Percentiles rank a stretch among this genome's conserved stretches.
Evolutionary conservation across 257 asterid species (phyloP).

Genomic region (Ajuga chamaepitys): DNA sequence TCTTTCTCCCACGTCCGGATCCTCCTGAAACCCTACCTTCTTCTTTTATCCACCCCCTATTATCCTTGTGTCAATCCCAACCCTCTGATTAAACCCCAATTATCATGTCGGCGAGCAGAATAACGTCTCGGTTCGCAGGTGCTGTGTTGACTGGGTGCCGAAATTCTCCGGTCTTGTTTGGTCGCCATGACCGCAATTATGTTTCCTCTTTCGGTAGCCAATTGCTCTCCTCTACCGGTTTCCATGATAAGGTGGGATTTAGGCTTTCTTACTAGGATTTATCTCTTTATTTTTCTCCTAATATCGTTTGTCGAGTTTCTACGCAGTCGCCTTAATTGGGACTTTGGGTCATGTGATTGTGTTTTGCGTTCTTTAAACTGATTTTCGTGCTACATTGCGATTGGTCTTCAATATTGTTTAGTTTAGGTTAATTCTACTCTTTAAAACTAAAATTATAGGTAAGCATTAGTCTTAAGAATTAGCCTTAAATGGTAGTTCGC

Average conservation of each 20-base stretch:
- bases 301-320: not conserved
- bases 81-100: not conserved
- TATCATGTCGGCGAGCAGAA: constrained; percentile 40
- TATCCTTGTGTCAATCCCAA: too few species aligned
- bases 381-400: not conserved
- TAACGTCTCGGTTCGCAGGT: constrained; percentile 38
- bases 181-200: constrained; percentile 20
- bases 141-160: constrained; percentile 27
- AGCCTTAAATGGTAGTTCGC: too few species aligned
- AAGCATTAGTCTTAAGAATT: too few species aligned
- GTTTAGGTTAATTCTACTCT: not conserved
- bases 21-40: not conserved
- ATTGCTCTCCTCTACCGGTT: constrained; percentile 21
- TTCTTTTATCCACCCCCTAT: not conserved
- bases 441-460: not conserved
- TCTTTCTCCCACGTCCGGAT: too few species aligned
- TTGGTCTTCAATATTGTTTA: not conserved
- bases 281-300: not conserved
- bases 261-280: not conserved
- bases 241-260: constrained; percentile 43
- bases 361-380: not conserved
- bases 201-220: constrained; percentile 23
- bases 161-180: constrained; percentile 26
- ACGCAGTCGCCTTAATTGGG: not conserved
- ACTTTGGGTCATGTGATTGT: not conserved